Base-by-base conservation (phyloP, 2,329 filamentous ascomycete genomes). In the Clonostachys sp. region DNA sequence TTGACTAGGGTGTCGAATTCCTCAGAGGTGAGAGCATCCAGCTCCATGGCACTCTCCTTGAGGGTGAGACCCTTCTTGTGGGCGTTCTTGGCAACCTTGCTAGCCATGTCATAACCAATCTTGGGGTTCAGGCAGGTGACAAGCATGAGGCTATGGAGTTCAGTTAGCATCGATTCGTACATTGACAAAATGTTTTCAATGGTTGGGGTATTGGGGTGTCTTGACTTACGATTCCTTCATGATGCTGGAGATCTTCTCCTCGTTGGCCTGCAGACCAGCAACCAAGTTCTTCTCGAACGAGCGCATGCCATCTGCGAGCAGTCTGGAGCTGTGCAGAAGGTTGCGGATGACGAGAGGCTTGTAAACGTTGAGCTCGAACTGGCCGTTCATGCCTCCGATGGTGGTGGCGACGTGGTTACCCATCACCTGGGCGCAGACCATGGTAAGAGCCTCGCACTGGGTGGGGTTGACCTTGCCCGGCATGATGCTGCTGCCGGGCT, bases 391-490 rank as follows among this genome's bases (percentile, higher is more conserved):
- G 63, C 92, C 94, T 53, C 91, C 90, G 60, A 97, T 90, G 33
- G 92, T 96, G 51, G 89, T 85, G 36, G 94, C 90, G 46, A 91
- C 87, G 66, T 97, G 85, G 80, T 99, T 99, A 63, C 94, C 94
- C 81, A 97, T 96, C 52, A 99, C 92, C 72, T 99, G 94, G 17
- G 89, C 84, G 75, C 92, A 96, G 51, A 97, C 78, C 94, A 99
- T 99, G 59, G 94, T 97, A 68, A 99, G 75, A 52, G 91, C 89
- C 78, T 99, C 94, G 73, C 91, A 96, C 74, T 99, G 94, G 34
- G 94, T 99, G 34, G 94, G 94, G 78, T 99, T 99, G 67, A 99
- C 94, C 78, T 99, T 99, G 63, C 94, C 94, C 41, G 94, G 94
- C 94, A 99, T 99, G 77, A 99, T 97, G 59, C 89, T 95, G 63